A percentile compares a stretch with the other conserved stretches of the same genome.
Evolutionary conservation across 2,329 filamentous ascomycete species (phyloP).

Genomic region (Dothideomycetidae sp.): DNA sequence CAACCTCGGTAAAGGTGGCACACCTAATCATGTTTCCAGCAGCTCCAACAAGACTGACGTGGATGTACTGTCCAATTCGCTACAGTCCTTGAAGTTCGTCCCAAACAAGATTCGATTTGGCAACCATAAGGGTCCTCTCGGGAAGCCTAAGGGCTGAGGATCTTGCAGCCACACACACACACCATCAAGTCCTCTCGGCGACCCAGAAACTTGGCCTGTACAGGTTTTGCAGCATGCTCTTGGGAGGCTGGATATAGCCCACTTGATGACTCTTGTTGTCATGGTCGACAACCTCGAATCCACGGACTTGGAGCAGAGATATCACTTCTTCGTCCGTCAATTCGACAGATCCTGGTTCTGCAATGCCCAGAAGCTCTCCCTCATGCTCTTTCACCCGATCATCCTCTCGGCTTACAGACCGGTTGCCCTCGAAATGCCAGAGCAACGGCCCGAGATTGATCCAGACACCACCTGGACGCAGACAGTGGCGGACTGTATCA

Average conservation of each 20-base stretch:
- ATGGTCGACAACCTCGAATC: constrained; percentile 49
- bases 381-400: not conserved
- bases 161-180: no score
- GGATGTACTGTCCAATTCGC: constrained; percentile 49
- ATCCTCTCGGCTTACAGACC: constrained; percentile 34
- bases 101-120: constrained; percentile 55
- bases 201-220: constrained; percentile 79
- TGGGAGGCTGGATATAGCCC: constrained; percentile 74
- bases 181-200: constrained; percentile 47
- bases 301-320: constrained; percentile 55
- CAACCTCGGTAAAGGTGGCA: no score
- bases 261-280: constrained; percentile 40
- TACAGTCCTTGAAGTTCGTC: constrained; percentile 59
- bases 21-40: not conserved
- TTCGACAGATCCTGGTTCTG: constrained; percentile 80
- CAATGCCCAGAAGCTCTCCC: constrained; percentile 47
- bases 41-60: constrained; percentile 37
- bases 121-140: constrained; percentile 31
- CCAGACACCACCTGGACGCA: constrained; percentile 65
- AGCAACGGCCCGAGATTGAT: constrained; percentile 82
- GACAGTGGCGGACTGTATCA: constrained; percentile 63
- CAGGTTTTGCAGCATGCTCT: constrained; percentile 73
- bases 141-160: constrained; percentile 2
- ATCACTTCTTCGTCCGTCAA: constrained; percentile 80
- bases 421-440: constrained; percentile 83